These are phyloP conservation scores for Angophora floribunda DNA, from an alignment of 345 rosid genomes.

Conservation along the genomic window DNA sequence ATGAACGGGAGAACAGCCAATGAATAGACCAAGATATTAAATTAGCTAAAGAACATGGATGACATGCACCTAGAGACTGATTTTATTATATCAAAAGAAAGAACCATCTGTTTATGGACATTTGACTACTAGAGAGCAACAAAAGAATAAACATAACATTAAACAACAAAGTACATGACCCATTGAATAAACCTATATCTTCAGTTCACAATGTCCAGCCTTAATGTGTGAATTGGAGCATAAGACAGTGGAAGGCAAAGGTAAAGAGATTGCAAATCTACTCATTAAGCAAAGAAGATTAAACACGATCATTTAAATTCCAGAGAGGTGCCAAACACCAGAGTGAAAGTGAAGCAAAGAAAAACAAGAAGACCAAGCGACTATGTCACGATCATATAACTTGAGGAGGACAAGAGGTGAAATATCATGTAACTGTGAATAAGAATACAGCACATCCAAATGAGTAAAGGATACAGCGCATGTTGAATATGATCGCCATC, in stretches of 20 bases:
- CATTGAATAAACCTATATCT: neutral
- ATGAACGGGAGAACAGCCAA: neutral
- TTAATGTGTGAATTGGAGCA: neutral
- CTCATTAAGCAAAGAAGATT: neutral
- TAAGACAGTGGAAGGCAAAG: neutral
- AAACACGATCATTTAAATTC: neutral
- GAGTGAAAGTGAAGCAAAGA: neutral
- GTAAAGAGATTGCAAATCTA: neutral
- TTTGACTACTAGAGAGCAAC: neutral
- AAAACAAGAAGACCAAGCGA: neutral
- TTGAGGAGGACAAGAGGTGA: neutral
- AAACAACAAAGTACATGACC: neutral
- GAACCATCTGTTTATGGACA: neutral
- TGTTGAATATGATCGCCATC: neutral
- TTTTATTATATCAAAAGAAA: neutral
- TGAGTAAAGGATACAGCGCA: conserved; percentile 62
- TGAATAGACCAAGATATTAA: neutral
- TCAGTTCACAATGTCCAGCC: neutral
- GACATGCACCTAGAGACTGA: neutral
- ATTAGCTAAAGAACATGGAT: neutral
- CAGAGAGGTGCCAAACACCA: neutral
- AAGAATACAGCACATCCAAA: neutral
- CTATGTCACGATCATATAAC: neutral
- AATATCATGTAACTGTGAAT: neutral
- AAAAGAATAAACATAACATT: neutral